Evolutionary conservation across 768 basidiomycete genomes (phyloP), one percentile per base, ranked within the genome.

Genomic region (Kwoniella sp.): DNA sequence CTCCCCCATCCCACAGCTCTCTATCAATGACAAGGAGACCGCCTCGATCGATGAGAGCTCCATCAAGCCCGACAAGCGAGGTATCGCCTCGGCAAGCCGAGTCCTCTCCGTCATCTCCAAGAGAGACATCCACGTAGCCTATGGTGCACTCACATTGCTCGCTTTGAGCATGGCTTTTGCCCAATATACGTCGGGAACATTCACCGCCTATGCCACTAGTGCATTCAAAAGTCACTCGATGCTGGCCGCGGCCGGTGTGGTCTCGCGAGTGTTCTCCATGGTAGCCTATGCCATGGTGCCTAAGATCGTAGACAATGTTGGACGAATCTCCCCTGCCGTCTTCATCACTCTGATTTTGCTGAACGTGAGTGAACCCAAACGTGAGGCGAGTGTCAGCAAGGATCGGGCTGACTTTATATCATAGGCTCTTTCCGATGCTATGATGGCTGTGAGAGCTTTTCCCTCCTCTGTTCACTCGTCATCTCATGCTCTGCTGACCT

Each of bases 161-260:
- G 47, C 49, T 1, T 29, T 59, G n/a, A 30, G 47, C 9, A 50
- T 59, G 19, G 58, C 58, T 0, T 59, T 59, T n/a, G 58, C 58
- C 19, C 58, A 59, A 25, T 59, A 59, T n/a, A 59, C 48, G 2
- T 27, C 40, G 6, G 26, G 27, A 17, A 50, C 58, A 13, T 59
- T 33, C 21, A 59, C 58, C n/a, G 58, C 58, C n/a, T 59, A 50
- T 26, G 58, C 58, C 22, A 59, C 58, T 2, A 59, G 58, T 51
- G 58, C 58, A 17, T 59, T 59, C 33, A 59, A 59, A 26, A 50
- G 47, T 33, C 58, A 59, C 48, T 59, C 58, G 25, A 21, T 48
- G 29, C 48, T 59, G 21, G 58, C 58, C 25, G 58, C 58, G 4
- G 58, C 58, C 1, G 58, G 58, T 51, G 58, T 59, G 30, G 58